These are phyloP conservation scores for Mycena galericulata DNA, from an alignment of 768 basidiomycete genomes.

Conservation along the genomic window DNA sequence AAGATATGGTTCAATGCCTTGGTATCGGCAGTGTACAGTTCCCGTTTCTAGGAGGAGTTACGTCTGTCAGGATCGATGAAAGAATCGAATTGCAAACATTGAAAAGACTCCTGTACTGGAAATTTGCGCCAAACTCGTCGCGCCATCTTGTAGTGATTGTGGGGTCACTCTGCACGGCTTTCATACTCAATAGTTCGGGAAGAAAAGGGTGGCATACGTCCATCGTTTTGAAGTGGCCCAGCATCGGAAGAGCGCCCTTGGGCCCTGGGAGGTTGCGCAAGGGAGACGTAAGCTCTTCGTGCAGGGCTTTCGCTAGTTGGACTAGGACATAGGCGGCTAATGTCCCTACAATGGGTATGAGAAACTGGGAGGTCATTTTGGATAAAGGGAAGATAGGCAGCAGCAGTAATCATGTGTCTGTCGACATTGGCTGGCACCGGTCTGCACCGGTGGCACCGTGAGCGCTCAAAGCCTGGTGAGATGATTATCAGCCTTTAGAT, in stretches of 20 bases:
- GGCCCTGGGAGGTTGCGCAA: slow-evolving; percentile 14
- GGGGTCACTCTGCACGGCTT: too few relatives aligned
- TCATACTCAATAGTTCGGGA: too few relatives aligned
- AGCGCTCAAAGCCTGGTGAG: too few relatives aligned
- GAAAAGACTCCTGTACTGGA: neutral
- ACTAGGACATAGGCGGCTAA: neutral
- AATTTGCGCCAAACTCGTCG: neutral
- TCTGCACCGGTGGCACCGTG: too few relatives aligned
- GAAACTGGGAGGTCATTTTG: neutral
- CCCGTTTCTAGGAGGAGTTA: neutral
- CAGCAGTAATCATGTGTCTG: too few relatives aligned
- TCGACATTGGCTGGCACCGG: neutral
- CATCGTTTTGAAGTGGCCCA: neutral
- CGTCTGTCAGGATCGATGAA: neutral
- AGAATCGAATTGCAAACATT: neutral
- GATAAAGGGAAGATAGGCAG: slow-evolving; percentile 24
- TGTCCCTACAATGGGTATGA: neutral
- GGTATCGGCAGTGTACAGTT: slow-evolving; percentile 6
- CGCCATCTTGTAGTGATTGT: neutral
- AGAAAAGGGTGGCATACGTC: neutral
- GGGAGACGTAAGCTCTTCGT: neutral
- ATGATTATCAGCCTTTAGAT: too few relatives aligned
- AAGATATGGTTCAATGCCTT: slow-evolving; percentile 19
- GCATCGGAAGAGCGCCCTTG: neutral
- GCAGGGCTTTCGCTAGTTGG: neutral